phyloP scores from a whole-genome alignment of 768 basidiomycete species.

The Cytidiella melzeri region DNA sequence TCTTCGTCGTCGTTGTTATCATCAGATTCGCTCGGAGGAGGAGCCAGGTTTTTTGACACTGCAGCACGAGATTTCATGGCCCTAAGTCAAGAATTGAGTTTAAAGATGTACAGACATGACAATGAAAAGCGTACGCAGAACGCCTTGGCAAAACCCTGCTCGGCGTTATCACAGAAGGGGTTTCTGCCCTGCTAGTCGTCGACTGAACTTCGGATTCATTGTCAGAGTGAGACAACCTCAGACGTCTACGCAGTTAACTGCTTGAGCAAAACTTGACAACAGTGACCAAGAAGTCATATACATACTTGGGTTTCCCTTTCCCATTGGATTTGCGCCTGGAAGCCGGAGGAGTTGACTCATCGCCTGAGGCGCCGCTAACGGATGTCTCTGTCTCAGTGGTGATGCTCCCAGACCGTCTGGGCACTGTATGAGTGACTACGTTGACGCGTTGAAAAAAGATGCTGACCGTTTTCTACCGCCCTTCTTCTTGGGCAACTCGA shows the following conservation, averaged over 20 bases:
- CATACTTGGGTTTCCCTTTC: constrained; percentile 27
- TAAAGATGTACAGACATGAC: neutral
- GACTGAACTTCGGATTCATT: constrained; percentile 39
- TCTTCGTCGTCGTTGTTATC: constrained; percentile 33
- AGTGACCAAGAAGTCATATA: constrained; percentile 29
- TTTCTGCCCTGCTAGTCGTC: constrained; percentile 21
- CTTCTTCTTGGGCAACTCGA: constrained; percentile 33
- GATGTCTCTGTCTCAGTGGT: constrained; percentile 37
- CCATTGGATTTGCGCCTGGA: constrained; percentile 11
- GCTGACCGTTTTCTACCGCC: constrained; percentile 47
- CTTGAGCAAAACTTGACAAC: constrained; percentile 29
- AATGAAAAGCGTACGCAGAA: constrained; percentile 41
- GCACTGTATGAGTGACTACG: neutral
- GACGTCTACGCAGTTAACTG: constrained; percentile 35
- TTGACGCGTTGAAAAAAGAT: neutral
- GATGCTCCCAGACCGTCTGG: constrained; percentile 57
- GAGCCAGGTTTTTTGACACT: constrained; percentile 16
- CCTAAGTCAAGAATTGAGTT: constrained; percentile 17
- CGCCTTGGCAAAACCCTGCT: constrained; percentile 50
- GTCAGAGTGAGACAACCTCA: constrained; percentile 48
- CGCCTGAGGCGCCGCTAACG: constrained; percentile 23
- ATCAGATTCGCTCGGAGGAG: constrained; percentile 18
- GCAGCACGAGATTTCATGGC: constrained; percentile 27
- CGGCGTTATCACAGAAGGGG: constrained; percentile 35
- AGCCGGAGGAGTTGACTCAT: constrained; percentile 13